Conservation (phyloP, 192 early-diverging fungal species). For the Coemansia sp. region DNA sequence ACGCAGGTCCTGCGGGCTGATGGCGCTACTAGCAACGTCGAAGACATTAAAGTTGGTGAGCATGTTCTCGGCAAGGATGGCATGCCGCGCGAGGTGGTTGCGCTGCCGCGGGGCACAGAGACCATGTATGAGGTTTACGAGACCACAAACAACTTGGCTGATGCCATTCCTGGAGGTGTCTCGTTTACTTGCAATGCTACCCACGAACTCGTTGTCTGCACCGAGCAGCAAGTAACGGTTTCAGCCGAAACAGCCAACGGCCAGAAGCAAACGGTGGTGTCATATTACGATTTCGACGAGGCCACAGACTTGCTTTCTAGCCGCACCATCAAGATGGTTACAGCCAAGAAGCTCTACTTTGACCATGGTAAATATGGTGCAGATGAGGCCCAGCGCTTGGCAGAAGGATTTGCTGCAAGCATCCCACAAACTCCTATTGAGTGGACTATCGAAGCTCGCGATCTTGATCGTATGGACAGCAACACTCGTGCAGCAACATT, state of each 20-base stretch:
- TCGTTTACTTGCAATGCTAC: constrained; percentile 42
- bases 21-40: constrained; percentile 24
- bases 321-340: constrained; percentile 13
- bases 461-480: constrained; percentile 22
- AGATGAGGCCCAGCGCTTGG: constrained; percentile 13
- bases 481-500: constrained; percentile 26
- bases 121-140: constrained; percentile 39
- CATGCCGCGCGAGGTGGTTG: constrained; percentile 38
- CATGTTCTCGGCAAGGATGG: constrained; percentile 46
- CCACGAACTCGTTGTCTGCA: constrained; percentile 37
- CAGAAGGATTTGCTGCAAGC: constrained; percentile 14
- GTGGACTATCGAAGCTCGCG: constrained; percentile 45
- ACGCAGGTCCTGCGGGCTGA: constrained; percentile 67
- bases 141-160: background rate
- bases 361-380: constrained; percentile 12
- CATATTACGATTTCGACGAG: constrained; percentile 16
- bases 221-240: constrained; percentile 20
- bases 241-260: constrained; percentile 1
- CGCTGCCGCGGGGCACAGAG: constrained; percentile 43
- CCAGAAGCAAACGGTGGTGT: constrained; percentile 12
- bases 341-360: constrained; percentile 10
- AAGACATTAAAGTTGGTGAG: constrained; percentile 34
- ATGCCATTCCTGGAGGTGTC: constrained; percentile 5
- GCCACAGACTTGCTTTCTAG: background rate
- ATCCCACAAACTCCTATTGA: constrained; percentile 7